phyloP scores from a whole-genome alignment of 2,329 filamentous ascomycete genomes.

The Teratosphaeria epicoccoides region DNA sequence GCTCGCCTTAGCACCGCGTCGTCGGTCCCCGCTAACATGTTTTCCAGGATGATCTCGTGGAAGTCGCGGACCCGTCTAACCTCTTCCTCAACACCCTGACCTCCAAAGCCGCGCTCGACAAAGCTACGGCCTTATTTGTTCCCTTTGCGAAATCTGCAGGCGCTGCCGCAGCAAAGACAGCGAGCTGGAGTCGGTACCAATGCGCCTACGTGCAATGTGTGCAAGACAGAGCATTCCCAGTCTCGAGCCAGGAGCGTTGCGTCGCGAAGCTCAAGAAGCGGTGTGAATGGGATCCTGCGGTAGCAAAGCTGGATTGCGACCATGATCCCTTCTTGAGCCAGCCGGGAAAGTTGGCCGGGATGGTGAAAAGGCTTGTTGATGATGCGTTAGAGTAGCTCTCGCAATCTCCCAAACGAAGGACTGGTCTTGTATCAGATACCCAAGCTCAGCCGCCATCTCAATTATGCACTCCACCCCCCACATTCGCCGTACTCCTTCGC shows the following conservation, averaged over 20 bases:
- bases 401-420: no score
- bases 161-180: not conserved
- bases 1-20: not conserved
- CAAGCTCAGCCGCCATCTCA: no score
- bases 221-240: not conserved
- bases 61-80: not conserved
- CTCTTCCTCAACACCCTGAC: constrained; percentile 2
- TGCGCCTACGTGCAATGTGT: constrained; percentile 4
- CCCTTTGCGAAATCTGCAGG: not conserved
- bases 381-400: not conserved
- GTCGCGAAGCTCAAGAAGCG: constrained; percentile 1
- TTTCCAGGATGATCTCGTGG: not conserved
- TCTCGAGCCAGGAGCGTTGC: not conserved
- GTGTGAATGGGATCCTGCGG: not conserved
- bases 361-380: not conserved
- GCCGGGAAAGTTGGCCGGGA: constrained; percentile 1
- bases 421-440: no score
- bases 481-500: constrained; percentile 39
- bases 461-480: constrained; percentile 25
- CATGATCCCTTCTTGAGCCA: not conserved
- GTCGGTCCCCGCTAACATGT: not conserved
- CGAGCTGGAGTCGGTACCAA: constrained; percentile 1
- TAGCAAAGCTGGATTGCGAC: constrained; percentile 1
- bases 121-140: not conserved
- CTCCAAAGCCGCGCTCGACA: not conserved